Base-by-base conservation (phyloP, 1,139 yeast species). In the Tardiomyces blankii region DNA sequence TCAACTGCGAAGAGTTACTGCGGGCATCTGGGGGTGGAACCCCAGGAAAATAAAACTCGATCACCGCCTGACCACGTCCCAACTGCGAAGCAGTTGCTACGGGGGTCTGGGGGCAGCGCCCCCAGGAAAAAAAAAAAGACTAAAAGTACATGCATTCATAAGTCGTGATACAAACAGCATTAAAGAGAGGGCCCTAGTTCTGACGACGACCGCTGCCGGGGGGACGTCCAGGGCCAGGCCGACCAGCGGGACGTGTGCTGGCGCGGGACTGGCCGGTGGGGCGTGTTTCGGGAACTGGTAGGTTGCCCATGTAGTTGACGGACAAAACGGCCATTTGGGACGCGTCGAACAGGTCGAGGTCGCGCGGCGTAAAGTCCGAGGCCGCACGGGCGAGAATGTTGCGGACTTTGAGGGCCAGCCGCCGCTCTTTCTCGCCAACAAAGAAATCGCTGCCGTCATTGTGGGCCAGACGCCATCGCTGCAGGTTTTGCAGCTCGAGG, bases 291-390 rank as follows among this genome's bases (percentile, higher is more conserved):
- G 64, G 63, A 0, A 87, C 87, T 1, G 96, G 96, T 57, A 88
- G 72, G 1, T 83, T 74, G 46, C 97, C 97, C 40, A 75, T 69
- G 57, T 84, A 88, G 54, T 82, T 86, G 18, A 81, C 75, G 58
- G 80, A 78, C 48, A 84, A 70, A 1, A 84, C 82, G 0, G 96
- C 95, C 41, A 88, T 57, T 42, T 51, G 56, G 43, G 54, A 62
- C 35, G 55, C 67, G 51, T 55, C 52, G 16, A 49, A 42, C 39
- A 63, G 45, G 9, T 38, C 58, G 16, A 60, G 50, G 18, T 55
- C 59, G 23, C 53, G 54, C 5, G 63, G 33, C 4, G 56, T 46
- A 14, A 53, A 50, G 11, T 58, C 62, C 2, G 63, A 56, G 3
- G 73, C 56, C 2, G 78, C 65, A 38, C 78, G 72, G 14, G 71